A percentile compares a stretch with the other conserved stretches of the same genome.
Conservation (phyloP, 805 yeast genomes). For the Yarrowia osloensis region DNA sequence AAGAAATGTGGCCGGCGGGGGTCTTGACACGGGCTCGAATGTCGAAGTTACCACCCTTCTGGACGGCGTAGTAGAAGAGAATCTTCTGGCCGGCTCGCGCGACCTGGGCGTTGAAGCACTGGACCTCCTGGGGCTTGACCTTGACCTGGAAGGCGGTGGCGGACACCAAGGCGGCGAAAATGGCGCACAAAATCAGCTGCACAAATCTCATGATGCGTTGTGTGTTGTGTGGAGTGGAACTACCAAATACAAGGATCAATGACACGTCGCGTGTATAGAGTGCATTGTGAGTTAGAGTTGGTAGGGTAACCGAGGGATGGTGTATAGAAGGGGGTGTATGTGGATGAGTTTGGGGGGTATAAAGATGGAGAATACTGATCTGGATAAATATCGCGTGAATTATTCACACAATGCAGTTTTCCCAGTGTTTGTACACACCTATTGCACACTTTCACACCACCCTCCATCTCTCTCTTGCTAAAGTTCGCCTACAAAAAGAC, state of each 20-base stretch:
- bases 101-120: slow-evolving; percentile 73
- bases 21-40: slow-evolving; percentile 63
- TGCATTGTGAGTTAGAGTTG: slow-evolving; percentile 18
- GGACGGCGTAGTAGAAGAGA: slow-evolving; percentile 81
- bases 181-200: slow-evolving; percentile 29
- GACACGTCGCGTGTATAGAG: slow-evolving; percentile 28
- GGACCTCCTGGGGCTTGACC: slow-evolving; percentile 70
- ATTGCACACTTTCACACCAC: too few species aligned
- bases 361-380: not conserved
- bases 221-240: not conserved
- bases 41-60: slow-evolving; percentile 77
- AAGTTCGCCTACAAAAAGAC: slow-evolving; percentile 5
- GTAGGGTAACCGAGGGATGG: slow-evolving; percentile 11
- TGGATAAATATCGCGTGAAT: not conserved
- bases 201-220: slow-evolving; percentile 22
- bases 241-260: slow-evolving; percentile 6
- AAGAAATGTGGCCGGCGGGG: slow-evolving; percentile 58
- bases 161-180: slow-evolving; percentile 22
- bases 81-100: slow-evolving; percentile 59
- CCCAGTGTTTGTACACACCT: too few species aligned
- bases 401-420: too few species aligned
- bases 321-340: not conserved
- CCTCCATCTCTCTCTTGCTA: not conserved
- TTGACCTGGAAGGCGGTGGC: slow-evolving; percentile 55
- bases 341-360: too few species aligned